phyloP scores from a whole-genome alignment of 164 flowering plant genomes.

The Nymphaea thermarum region DNA sequence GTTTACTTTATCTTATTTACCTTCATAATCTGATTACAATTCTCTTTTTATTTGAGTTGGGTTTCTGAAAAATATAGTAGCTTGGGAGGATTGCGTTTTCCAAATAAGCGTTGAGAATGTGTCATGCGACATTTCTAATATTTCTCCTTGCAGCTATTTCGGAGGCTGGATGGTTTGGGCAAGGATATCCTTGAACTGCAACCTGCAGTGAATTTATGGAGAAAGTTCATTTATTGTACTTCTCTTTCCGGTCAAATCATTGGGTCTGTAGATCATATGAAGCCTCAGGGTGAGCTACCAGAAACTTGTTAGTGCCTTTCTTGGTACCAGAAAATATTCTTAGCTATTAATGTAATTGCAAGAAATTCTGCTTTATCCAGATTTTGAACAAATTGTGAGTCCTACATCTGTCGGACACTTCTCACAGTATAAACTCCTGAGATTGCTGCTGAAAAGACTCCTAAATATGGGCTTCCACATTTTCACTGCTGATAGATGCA shows the following conservation, averaged over 20 bases:
- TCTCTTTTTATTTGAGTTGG: too few species aligned
- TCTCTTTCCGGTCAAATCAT: constrained; percentile 71
- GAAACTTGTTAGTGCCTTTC: not conserved
- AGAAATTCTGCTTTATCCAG: constrained; percentile 26
- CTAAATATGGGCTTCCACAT: constrained; percentile 36
- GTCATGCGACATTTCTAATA: too few species aligned
- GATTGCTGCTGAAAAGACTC: constrained; percentile 50
- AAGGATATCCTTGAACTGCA: constrained; percentile 67
- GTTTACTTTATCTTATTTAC: too few species aligned
- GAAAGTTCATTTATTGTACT: constrained; percentile 85
- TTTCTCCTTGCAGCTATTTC: constrained; percentile 49
- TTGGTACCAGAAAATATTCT: not conserved
- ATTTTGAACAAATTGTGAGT: constrained; percentile 66
- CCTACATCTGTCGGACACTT: constrained; percentile 92
- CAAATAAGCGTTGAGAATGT: too few species aligned
- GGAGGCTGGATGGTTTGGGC: constrained; percentile 71
- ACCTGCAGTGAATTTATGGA: constrained; percentile 84
- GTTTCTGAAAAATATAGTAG: too few species aligned
- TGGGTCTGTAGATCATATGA: constrained; percentile 89
- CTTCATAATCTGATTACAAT: too few species aligned
- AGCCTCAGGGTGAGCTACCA: constrained; percentile 61
- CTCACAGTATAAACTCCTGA: constrained; percentile 72
- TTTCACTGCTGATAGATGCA: constrained; percentile 6
- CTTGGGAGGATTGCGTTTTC: too few species aligned
- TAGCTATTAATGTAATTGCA: not conserved